Percentiles rank a stretch among this genome's conserved stretches.
Evolutionary conservation across 345 rosid genomes (phyloP).

Genomic region (Brassica nigra): DNA sequence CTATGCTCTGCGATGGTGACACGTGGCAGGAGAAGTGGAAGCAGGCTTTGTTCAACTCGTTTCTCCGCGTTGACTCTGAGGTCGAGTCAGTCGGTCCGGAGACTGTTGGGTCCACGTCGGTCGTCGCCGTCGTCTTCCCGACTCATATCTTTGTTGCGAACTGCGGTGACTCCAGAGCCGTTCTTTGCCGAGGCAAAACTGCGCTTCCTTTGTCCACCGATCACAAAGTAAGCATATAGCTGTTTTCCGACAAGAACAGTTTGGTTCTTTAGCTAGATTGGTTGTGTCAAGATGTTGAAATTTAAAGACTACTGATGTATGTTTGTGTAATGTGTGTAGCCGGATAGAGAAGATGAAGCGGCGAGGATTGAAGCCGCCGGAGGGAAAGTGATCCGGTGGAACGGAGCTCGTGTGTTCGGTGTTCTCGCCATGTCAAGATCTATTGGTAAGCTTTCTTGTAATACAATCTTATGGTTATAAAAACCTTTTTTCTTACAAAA

Average conservation of each 20-base stretch:
- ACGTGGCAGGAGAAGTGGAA: constrained; percentile 68
- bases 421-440: constrained; percentile 94
- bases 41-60: constrained; percentile 61
- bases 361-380: constrained; percentile 79
- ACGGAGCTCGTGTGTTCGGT: constrained; percentile 76
- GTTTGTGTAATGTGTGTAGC: constrained; percentile 45
- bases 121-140: constrained; percentile 57
- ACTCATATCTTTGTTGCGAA: constrained; percentile 67
- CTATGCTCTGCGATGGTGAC: constrained; percentile 45
- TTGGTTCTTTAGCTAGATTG: background rate
- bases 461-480: background rate
- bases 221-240: constrained; percentile 59
- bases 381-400: constrained; percentile 75
- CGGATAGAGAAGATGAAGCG: constrained; percentile 77
- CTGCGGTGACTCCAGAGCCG: constrained; percentile 90
- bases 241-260: background rate
- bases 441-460: constrained; percentile 56
- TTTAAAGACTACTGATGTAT: constrained; percentile 1
- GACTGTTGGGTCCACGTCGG: constrained; percentile 87
- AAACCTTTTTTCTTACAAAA: constrained; percentile 14
- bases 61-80: constrained; percentile 65
- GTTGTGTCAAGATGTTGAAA: constrained; percentile 1
- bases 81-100: constrained; percentile 57
- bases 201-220: constrained; percentile 70
- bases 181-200: constrained; percentile 65